Conservation (phyloP, 164 flowering plant species). For the Magnolia kwangsiensis region DNA sequence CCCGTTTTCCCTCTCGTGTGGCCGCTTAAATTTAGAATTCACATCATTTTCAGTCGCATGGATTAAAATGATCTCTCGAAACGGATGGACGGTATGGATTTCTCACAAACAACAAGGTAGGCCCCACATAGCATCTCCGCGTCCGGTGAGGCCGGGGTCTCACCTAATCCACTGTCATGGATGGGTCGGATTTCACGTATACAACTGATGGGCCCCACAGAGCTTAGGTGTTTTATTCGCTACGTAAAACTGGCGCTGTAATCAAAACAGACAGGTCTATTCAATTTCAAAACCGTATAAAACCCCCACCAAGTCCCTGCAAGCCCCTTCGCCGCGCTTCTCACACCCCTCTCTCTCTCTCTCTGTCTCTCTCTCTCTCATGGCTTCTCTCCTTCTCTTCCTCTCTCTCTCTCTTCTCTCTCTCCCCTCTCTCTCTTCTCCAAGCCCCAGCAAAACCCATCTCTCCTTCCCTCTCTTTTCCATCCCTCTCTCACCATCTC, state of each 20-base stretch:
- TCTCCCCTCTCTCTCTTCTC: conserved; percentile 5
- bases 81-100: too few species aligned
- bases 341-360: conserved; percentile 12
- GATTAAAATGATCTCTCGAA: too few species aligned
- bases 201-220: background rate
- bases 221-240: background rate
- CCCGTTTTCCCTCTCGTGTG: too few species aligned
- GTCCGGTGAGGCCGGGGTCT: too few species aligned
- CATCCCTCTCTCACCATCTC: conserved; percentile 9
- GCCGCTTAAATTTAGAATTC: too few species aligned
- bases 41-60: too few species aligned
- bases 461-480: conserved; percentile 33
- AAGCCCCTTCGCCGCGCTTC: background rate
- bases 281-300: conserved; percentile 7
- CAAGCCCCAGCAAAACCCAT: conserved; percentile 11
- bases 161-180: too few species aligned
- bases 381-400: background rate
- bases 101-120: too few species aligned
- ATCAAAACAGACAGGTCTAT: background rate
- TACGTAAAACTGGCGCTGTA: background rate
- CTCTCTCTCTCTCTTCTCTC: background rate
- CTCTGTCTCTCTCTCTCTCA: background rate
- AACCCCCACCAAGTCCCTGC: background rate
- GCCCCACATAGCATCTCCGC: too few species aligned
- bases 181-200: too few species aligned